Evolutionary conservation across 202 grass and related monocot genomes (phyloP).

Genomic region (Miscanthus sacchariflorus): DNA sequence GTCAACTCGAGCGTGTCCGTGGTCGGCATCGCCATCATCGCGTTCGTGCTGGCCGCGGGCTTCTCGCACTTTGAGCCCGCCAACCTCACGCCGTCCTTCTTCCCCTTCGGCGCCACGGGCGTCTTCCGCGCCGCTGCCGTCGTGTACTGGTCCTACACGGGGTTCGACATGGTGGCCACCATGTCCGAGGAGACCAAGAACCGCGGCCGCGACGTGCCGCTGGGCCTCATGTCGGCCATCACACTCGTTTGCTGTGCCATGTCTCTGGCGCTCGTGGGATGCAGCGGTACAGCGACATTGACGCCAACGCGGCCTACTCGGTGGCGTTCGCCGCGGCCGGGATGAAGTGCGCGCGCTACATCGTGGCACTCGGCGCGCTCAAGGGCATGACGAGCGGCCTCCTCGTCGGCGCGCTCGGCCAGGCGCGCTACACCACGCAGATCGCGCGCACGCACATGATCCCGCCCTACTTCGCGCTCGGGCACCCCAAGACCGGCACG

Average conservation of each 20-base stretch:
- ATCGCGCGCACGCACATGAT: slow-evolving; percentile 84
- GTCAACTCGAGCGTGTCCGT: slow-evolving; percentile 61
- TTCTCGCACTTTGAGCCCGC: slow-evolving; percentile 54
- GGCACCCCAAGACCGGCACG: slow-evolving; percentile 66
- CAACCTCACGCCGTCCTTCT: slow-evolving; percentile 63
- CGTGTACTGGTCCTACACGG: slow-evolving; percentile 79
- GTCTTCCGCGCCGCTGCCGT: slow-evolving; percentile 63
- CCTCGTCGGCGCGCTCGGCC: slow-evolving; percentile 69
- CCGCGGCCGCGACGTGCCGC: slow-evolving; percentile 58
- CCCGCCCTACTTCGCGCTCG: slow-evolving; percentile 73
- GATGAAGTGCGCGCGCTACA: slow-evolving; percentile 65
- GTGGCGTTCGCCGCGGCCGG: slow-evolving; percentile 55
- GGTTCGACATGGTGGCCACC: slow-evolving; percentile 83
- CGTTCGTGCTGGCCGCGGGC: slow-evolving; percentile 56
- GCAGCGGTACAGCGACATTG: slow-evolving; percentile 68
- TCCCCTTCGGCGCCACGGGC: slow-evolving; percentile 63
- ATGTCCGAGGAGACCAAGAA: slow-evolving; percentile 83
- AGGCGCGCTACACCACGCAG: slow-evolving; percentile 77
- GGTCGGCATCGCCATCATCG: slow-evolving; percentile 57
- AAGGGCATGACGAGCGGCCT: slow-evolving; percentile 77
- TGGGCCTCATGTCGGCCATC: slow-evolving; percentile 71
- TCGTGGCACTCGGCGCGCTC: slow-evolving; percentile 71
- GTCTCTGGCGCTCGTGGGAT: slow-evolving; percentile 66
- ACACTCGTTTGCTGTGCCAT: slow-evolving; percentile 73
- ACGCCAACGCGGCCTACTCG: slow-evolving; percentile 66